Evolutionary conservation across 164 flowering plant species (phyloP).

Genomic region (Akebia trifoliata): DNA sequence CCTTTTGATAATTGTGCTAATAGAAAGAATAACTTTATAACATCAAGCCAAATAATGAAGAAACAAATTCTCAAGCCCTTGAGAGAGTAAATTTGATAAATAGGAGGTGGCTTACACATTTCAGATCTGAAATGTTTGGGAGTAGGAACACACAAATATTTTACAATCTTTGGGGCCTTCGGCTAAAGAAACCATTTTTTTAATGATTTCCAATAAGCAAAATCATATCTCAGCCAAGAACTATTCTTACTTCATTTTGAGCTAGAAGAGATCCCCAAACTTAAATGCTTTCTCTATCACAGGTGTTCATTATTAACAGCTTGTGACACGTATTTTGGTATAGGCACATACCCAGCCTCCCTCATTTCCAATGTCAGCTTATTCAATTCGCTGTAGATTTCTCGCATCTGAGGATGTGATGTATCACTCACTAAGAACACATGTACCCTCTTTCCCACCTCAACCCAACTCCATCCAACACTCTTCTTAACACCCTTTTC

Average conservation of each 20-base stretch:
- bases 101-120: not conserved
- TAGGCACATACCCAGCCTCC: slow-evolving; percentile 12
- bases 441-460: slow-evolving; percentile 26
- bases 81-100: not conserved
- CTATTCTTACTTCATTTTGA: not conserved
- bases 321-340: not conserved
- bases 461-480: slow-evolving; percentile 48
- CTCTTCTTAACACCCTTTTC: slow-evolving; percentile 26
- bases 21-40: too few species aligned
- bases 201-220: too few species aligned
- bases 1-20: too few species aligned
- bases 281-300: not conserved
- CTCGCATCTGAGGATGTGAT: slow-evolving; percentile 18
- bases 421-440: slow-evolving; percentile 24
- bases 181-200: not conserved
- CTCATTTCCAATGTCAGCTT: slow-evolving; percentile 24
- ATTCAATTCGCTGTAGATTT: slow-evolving; percentile 25
- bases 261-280: not conserved
- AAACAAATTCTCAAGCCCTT: not conserved
- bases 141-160: not conserved
- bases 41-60: not conserved
- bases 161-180: not conserved
- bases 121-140: not conserved
- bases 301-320: not conserved
- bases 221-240: too few species aligned